Conservation (phyloP, 768 basidiomycete genomes). For the Lactifluus volemus region DNA sequence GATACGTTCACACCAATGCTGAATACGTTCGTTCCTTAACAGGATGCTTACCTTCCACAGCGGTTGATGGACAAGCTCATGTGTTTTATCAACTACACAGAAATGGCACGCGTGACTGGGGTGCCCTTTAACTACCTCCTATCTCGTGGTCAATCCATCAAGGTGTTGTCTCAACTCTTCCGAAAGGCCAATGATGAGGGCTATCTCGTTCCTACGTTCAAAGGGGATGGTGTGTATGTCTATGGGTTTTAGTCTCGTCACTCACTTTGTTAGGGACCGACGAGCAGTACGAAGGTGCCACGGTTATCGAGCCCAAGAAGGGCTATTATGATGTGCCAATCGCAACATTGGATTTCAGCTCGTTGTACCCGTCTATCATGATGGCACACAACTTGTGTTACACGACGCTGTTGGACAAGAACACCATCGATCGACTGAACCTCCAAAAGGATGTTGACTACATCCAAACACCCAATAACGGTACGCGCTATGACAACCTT, state of each 20-base stretch:
- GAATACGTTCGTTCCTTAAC: background rate
- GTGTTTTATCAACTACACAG: constrained; percentile 97
- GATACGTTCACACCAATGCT: background rate
- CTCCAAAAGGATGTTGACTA: constrained; percentile 86
- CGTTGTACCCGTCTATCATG: constrained; percentile 99
- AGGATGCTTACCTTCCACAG: constrained; percentile 99
- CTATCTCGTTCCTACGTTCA: constrained; percentile 80
- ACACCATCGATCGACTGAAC: constrained; percentile 64
- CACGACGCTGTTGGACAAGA: constrained; percentile 84
- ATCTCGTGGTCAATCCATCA: constrained; percentile 94
- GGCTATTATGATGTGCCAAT: constrained; percentile 97
- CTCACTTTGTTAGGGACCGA: constrained; percentile 52
- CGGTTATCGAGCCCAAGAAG: constrained; percentile 93
- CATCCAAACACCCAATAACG: constrained; percentile 91
- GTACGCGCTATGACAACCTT: constrained; percentile 33
- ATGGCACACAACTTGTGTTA: constrained; percentile 99
- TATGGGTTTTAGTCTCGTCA: background rate
- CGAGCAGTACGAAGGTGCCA: constrained; percentile 98
- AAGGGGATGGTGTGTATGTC: constrained; percentile 60
- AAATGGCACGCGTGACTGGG: constrained; percentile 99
- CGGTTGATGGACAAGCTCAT: constrained; percentile 94
- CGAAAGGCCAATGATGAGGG: constrained; percentile 88
- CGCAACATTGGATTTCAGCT: constrained; percentile 97
- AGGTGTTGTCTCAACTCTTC: constrained; percentile 92
- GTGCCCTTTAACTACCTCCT: constrained; percentile 97